phyloP scores from a whole-genome alignment of 1,139 yeast genomes.

The Scheffersomyces segobiensis region DNA sequence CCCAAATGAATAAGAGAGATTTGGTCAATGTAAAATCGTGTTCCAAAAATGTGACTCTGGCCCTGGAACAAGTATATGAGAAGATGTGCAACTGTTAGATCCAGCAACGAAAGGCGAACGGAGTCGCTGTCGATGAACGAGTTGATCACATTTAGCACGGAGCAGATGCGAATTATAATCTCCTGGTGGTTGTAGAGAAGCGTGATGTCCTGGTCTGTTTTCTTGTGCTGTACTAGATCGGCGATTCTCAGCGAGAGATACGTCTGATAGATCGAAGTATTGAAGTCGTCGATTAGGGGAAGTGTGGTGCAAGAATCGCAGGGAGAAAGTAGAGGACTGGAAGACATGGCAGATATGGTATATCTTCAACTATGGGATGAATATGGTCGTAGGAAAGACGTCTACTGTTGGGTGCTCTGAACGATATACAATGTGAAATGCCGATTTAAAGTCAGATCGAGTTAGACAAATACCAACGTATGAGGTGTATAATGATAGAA shows the following conservation, averaged over 20 bases:
- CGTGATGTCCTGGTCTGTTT: slow-evolving; percentile 9
- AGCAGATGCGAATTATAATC: slow-evolving; percentile 11
- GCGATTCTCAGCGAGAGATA: slow-evolving; percentile 11
- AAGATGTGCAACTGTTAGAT: slow-evolving; percentile 14
- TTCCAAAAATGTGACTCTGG: slow-evolving; percentile 9
- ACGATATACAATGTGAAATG: too few relatives aligned
- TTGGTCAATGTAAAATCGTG: slow-evolving; percentile 13
- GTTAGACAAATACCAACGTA: not conserved
- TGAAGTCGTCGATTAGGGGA: slow-evolving; percentile 7
- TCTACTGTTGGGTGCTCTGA: too few relatives aligned
- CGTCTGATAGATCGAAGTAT: slow-evolving; percentile 11
- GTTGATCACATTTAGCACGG: slow-evolving; percentile 13
- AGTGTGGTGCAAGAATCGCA: slow-evolving; percentile 14
- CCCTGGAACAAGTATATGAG: slow-evolving; percentile 15
- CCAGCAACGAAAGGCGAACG: slow-evolving; percentile 3
- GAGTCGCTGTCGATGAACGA: slow-evolving; percentile 6
- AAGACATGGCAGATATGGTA: not conserved
- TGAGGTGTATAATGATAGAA: not conserved
- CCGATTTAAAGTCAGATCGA: not conserved
- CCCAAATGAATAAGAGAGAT: slow-evolving; percentile 14
- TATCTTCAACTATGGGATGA: not conserved
- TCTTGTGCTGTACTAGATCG: not conserved
- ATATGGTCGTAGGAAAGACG: too few relatives aligned
- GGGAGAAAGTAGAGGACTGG: slow-evolving; percentile 6
- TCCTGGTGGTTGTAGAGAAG: slow-evolving; percentile 10